Percentiles rank a stretch among this genome's conserved stretches.
phyloP scores from a whole-genome alignment of 257 asterid genomes.

The Solanum clarkiae region DNA sequence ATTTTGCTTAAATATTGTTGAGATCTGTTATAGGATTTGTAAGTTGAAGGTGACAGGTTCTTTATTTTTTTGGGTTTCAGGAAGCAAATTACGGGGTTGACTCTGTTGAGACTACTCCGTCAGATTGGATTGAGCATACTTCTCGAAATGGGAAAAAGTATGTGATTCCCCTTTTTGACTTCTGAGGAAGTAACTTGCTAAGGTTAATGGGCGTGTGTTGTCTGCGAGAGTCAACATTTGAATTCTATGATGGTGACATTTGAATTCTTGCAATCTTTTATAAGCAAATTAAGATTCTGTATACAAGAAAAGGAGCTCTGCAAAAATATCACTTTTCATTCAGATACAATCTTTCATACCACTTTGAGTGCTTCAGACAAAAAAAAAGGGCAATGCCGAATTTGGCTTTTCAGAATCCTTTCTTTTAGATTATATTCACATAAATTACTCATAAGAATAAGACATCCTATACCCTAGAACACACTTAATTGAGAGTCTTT shows the following conservation, averaged over 20 bases:
- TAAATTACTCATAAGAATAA: neutral
- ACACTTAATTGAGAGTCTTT: neutral
- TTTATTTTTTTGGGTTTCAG: slow-evolving; percentile 24
- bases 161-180: slow-evolving; percentile 6
- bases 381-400: neutral
- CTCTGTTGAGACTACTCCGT: slow-evolving; percentile 15
- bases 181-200: neutral
- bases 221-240: neutral
- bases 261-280: neutral
- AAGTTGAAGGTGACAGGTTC: neutral
- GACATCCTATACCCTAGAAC: neutral
- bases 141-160: slow-evolving; percentile 68
- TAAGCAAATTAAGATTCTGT: neutral
- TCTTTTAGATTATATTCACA: neutral
- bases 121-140: slow-evolving; percentile 63
- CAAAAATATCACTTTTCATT: neutral
- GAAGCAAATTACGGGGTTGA: slow-evolving; percentile 24
- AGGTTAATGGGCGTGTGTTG: neutral
- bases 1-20: neutral
- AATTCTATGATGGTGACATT: neutral
- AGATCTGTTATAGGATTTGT: neutral
- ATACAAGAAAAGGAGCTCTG: neutral
- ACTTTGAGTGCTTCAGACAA: neutral
- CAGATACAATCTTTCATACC: neutral
- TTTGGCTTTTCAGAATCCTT: neutral